phyloP scores from a whole-genome alignment of 1,284 basidiomycete species.

The Ganoderma lucidum region DNA sequence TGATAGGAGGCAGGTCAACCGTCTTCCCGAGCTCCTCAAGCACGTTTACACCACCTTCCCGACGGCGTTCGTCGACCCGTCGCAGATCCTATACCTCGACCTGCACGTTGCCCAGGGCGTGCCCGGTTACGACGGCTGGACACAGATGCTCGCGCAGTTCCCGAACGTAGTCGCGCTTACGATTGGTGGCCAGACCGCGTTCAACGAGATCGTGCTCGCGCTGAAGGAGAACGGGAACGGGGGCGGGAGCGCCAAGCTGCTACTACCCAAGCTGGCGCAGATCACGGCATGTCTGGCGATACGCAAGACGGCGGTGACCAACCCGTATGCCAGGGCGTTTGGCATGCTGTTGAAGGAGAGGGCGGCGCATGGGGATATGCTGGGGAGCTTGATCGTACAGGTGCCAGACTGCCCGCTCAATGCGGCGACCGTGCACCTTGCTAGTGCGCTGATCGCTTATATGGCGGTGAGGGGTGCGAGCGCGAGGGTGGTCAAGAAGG shows the following conservation, averaged over 20 bases:
- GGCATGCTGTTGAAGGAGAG: constrained; percentile 10
- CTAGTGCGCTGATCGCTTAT: constrained; percentile 17
- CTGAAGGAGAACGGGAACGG: neutral
- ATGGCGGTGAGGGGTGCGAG: constrained; percentile 13
- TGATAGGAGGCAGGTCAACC: neutral
- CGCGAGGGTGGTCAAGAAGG: constrained; percentile 5
- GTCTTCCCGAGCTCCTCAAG: constrained; percentile 13
- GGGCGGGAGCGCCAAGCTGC: neutral
- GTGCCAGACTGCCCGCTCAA: constrained; percentile 15
- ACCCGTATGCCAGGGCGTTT: constrained; percentile 10
- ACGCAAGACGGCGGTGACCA: neutral
- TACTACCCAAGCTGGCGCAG: constrained; percentile 13
- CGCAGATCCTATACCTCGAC: constrained; percentile 15
- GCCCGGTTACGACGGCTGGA: constrained; percentile 13
- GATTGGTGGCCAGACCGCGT: constrained; percentile 14
- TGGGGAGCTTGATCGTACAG: constrained; percentile 13
- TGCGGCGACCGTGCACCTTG: constrained; percentile 13
- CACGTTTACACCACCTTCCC: constrained; percentile 15
- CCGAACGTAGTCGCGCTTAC: constrained; percentile 12
- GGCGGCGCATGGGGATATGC: neutral
- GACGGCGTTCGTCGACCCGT: constrained; percentile 5
- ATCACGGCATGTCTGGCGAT: constrained; percentile 16
- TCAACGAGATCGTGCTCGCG: constrained; percentile 10
- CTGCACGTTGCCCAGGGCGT: constrained; percentile 15
- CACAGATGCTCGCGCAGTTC: constrained; percentile 11